phyloP scores from a whole-genome alignment of 257 asterid genomes.

The Ophiorrhiza pumila region DNA sequence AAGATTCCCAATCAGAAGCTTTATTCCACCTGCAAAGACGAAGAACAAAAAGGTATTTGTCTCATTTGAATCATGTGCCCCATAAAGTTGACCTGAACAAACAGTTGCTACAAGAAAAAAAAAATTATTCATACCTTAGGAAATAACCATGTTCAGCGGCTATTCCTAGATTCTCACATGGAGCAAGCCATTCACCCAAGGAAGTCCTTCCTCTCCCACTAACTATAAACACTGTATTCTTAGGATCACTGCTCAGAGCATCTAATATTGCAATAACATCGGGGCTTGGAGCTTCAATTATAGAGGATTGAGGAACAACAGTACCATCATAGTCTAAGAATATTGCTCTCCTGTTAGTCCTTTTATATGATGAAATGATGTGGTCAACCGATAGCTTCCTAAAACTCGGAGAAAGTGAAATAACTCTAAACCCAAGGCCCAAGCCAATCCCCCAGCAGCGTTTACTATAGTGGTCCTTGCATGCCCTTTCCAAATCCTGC shows the following conservation, averaged over 20 bases:
- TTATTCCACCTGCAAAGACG: constrained; percentile 52
- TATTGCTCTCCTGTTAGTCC: constrained; percentile 69
- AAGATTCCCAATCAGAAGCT: constrained; percentile 60
- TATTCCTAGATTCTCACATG: constrained; percentile 68
- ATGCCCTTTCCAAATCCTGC: constrained; percentile 84
- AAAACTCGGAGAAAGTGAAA: constrained; percentile 83
- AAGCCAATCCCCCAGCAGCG: constrained; percentile 91
- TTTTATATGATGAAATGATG: constrained; percentile 62
- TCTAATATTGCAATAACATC: constrained; percentile 59
- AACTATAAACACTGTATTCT: constrained; percentile 73
- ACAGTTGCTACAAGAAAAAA: background rate
- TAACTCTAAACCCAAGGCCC: constrained; percentile 78
- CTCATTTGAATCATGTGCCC: background rate
- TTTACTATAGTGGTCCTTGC: constrained; percentile 72
- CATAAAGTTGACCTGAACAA: background rate
- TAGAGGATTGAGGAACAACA: constrained; percentile 68
- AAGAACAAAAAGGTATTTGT: constrained; percentile 4
- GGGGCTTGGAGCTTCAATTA: constrained; percentile 55
- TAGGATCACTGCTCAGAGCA: constrained; percentile 64
- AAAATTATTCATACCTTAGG: constrained; percentile 52
- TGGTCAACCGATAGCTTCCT: constrained; percentile 64
- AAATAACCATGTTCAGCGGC: constrained; percentile 94
- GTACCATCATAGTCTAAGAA: constrained; percentile 96
- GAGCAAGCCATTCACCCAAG: constrained; percentile 74
- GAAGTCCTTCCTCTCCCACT: constrained; percentile 77